A percentile compares a stretch with the other conserved stretches of the same genome.
Conservation (phyloP, 306 rosid species). For the Begonia masoniana region DNA sequence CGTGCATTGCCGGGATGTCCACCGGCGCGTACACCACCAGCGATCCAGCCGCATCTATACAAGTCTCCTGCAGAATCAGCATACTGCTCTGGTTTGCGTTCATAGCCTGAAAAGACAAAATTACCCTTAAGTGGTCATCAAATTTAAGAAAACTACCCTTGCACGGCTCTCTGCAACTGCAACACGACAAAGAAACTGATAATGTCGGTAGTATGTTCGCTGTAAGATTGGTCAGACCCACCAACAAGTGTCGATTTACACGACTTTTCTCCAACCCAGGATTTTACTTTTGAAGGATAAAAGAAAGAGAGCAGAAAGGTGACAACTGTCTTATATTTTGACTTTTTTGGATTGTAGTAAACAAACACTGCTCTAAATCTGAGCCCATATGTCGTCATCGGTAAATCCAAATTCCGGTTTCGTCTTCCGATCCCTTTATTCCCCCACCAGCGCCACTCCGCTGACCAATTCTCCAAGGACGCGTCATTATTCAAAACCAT, state of each 20-base stretch:
- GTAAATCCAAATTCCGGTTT: slow-evolving; percentile 42
- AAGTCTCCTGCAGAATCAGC: slow-evolving; percentile 83
- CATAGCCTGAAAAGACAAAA: slow-evolving; percentile 37
- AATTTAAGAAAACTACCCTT: no score
- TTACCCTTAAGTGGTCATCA: neutral
- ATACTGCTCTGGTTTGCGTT: slow-evolving; percentile 83
- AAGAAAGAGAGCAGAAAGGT: slow-evolving; percentile 9
- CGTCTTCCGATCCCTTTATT: slow-evolving; percentile 16
- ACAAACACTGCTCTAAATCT: slow-evolving; percentile 22
- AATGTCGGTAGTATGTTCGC: no score
- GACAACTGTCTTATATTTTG: slow-evolving; percentile 32
- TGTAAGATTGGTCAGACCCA: no score
- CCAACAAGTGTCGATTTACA: no score
- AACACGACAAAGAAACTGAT: no score
- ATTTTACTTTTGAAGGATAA: neutral
- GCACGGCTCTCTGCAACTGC: no score
- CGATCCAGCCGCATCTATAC: slow-evolving; percentile 82
- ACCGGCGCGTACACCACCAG: slow-evolving; percentile 98
- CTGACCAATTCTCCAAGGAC: slow-evolving; percentile 3
- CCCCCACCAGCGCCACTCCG: slow-evolving; percentile 12
- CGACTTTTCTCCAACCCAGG: no score
- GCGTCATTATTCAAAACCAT: slow-evolving; percentile 8
- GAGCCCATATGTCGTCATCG: slow-evolving; percentile 19
- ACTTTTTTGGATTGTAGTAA: slow-evolving; percentile 30
- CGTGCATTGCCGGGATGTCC: slow-evolving; percentile 93